phyloP scores from a whole-genome alignment of 1,284 basidiomycete species.

The Microbotryum violaceum region DNA sequence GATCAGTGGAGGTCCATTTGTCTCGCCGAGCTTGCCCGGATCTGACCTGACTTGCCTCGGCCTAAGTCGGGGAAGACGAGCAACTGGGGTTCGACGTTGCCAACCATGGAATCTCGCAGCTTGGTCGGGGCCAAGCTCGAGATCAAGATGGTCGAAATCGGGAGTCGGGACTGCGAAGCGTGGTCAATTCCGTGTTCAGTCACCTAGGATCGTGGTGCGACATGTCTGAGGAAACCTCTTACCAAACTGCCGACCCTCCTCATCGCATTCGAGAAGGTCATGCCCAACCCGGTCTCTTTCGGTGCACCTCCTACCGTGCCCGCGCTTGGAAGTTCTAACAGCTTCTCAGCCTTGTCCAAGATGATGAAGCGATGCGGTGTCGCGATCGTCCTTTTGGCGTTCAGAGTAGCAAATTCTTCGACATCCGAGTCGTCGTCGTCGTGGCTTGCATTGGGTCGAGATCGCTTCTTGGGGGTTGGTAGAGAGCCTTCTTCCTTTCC shows the following conservation, averaged over 20 bases:
- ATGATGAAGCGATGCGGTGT: constrained; percentile 17
- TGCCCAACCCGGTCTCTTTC: constrained; percentile 25
- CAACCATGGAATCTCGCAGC: constrained; percentile 26
- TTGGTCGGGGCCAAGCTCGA: constrained; percentile 20
- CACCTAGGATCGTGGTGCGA: background rate
- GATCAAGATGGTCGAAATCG: constrained; percentile 18
- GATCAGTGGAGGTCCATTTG: background rate
- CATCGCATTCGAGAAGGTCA: constrained; percentile 25
- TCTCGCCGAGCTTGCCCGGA: background rate
- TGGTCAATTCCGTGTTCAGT: too few relatives aligned
- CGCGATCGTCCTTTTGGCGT: background rate
- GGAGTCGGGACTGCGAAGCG: constrained; percentile 8
- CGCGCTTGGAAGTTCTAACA: constrained; percentile 15
- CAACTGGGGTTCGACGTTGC: constrained; percentile 7
- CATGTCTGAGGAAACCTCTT: background rate
- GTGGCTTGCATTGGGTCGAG: background rate
- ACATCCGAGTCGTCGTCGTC: background rate
- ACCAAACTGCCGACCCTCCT: constrained; percentile 19
- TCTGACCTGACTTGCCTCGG: background rate
- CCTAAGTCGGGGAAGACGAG: background rate
- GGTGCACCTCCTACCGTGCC: constrained; percentile 14
- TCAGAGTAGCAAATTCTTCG: background rate
- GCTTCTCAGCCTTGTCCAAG: constrained; percentile 22
- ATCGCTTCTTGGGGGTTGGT: background rate
- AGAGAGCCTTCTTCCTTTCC: background rate